Evolutionary conservation across 441 rosid species (phyloP).

Genomic region (Omphalea diandra): DNA sequence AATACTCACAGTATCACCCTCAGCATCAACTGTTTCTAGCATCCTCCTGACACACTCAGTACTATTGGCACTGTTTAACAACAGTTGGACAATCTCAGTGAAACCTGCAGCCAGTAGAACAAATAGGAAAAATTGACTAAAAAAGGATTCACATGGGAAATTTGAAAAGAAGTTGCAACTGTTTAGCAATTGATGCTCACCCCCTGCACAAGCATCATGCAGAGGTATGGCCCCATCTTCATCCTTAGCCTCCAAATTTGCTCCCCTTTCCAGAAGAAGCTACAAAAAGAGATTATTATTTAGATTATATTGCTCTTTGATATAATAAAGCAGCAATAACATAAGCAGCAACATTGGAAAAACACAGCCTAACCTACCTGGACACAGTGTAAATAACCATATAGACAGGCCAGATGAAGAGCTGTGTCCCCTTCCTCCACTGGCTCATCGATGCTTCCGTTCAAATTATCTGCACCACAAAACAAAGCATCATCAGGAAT

Average conservation of each 20-base stretch:
- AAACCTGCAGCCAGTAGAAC: constrained; percentile 45
- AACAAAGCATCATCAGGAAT: constrained; percentile 5
- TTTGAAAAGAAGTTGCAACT: background rate
- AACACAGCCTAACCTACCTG: constrained; percentile 45
- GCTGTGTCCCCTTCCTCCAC: constrained; percentile 85
- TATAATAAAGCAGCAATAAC: background rate
- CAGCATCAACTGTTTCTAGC: constrained; percentile 65
- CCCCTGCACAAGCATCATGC: constrained; percentile 91
- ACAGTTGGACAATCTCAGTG: constrained; percentile 61
- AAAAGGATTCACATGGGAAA: background rate
- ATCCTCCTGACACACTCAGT: constrained; percentile 58
- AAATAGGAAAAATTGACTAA: background rate
- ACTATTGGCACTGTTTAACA: constrained; percentile 49
- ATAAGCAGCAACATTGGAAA: background rate
- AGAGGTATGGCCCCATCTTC: constrained; percentile 86
- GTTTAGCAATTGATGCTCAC: constrained; percentile 30
- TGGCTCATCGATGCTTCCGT: constrained; percentile 71
- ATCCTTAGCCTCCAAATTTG: constrained; percentile 77
- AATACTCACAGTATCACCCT: constrained; percentile 81
- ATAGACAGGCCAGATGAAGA: constrained; percentile 83
- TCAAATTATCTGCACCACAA: constrained; percentile 51
- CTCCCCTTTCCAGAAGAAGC: constrained; percentile 89
- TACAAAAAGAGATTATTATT: constrained; percentile 27
- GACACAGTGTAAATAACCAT: constrained; percentile 80
- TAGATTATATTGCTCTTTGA: background rate